These are phyloP conservation scores for Mariannaea elegans DNA, from an alignment of 2,329 filamentous ascomycete species.

Conservation along the genomic window DNA sequence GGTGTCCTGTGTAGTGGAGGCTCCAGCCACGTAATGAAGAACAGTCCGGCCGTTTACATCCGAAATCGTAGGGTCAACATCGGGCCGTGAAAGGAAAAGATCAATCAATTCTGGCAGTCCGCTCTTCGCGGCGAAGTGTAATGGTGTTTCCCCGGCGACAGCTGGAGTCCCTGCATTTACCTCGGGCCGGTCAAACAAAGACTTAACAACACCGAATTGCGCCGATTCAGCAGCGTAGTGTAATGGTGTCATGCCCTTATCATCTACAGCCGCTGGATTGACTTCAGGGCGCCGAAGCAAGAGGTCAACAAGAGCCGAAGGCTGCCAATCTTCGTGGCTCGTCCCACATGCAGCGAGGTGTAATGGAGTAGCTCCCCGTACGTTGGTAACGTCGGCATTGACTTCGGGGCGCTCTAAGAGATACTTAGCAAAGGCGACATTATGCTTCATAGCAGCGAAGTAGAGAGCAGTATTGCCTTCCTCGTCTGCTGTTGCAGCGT, in stretches of 20 bases:
- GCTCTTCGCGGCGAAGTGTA: constrained; percentile 9
- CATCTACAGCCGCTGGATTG: background rate
- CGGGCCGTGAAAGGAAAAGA: background rate
- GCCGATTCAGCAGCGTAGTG: constrained; percentile 1
- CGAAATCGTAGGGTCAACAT: background rate
- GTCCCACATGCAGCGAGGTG: background rate
- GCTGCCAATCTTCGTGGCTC: background rate
- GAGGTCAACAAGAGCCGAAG: background rate
- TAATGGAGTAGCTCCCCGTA: background rate
- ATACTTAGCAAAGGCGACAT: background rate
- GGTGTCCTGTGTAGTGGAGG: no score
- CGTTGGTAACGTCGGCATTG: background rate
- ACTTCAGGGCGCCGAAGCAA: constrained; percentile 10
- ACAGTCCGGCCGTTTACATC: constrained; percentile 1
- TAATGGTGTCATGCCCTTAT: background rate
- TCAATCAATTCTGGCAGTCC: background rate
- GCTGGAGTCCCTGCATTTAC: constrained; percentile 1
- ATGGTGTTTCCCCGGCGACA: background rate
- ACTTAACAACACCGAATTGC: background rate
- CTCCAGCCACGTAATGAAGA: constrained; percentile 3
- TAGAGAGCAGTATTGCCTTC: constrained; percentile 6
- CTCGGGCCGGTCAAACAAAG: constrained; percentile 10
- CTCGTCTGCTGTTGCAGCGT: background rate
- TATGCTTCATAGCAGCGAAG: background rate
- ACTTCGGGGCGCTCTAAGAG: constrained; percentile 16